These are phyloP conservation scores for Colletotrichum limetticola DNA, from an alignment of 2,329 filamentous ascomycete species.

Conservation along the genomic window DNA sequence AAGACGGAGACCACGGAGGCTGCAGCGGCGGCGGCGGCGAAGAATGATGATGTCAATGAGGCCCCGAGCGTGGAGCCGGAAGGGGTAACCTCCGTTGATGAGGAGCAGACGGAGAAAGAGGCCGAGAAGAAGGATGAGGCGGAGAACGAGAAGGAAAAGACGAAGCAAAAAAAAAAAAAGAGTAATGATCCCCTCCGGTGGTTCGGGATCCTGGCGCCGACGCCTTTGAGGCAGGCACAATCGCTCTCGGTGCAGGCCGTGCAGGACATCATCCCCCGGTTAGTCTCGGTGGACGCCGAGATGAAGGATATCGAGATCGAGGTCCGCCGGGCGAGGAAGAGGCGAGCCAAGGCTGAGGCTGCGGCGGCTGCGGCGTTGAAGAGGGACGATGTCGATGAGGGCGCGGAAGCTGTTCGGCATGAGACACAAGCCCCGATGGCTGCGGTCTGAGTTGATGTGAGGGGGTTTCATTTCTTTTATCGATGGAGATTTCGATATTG, in stretches of 20 bases:
- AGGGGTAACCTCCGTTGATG: slow-evolving; percentile 1
- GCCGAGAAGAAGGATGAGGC: slow-evolving; percentile 22
- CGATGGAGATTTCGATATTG: background rate
- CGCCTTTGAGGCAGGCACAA: slow-evolving; percentile 68
- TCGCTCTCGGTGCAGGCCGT: slow-evolving; percentile 65
- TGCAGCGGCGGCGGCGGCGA: background rate
- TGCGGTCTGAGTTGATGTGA: slow-evolving; percentile 16
- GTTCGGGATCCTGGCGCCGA: slow-evolving; percentile 66
- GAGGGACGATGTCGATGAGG: slow-evolving; percentile 40
- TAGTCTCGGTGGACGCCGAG: slow-evolving; percentile 67
- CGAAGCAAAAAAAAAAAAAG: slow-evolving; percentile 2
- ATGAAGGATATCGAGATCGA: slow-evolving; percentile 76
- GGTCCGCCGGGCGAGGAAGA: slow-evolving; percentile 71
- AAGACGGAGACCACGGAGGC: slow-evolving; percentile 26
- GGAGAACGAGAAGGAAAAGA: slow-evolving; percentile 21
- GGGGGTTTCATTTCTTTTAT: background rate
- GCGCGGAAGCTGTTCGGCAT: background rate
- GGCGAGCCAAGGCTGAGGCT: slow-evolving; percentile 58
- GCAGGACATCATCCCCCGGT: slow-evolving; percentile 64
- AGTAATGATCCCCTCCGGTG: slow-evolving; percentile 66
- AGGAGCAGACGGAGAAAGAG: slow-evolving; percentile 25
- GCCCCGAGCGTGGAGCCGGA: background rate
- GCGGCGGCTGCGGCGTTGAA: slow-evolving; percentile 39
- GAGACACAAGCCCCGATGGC: background rate
- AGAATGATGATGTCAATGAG: slow-evolving; percentile 7